These are phyloP conservation scores for Nakataea oryzae DNA, from an alignment of 2,329 filamentous ascomycete species.

Conservation along the genomic window DNA sequence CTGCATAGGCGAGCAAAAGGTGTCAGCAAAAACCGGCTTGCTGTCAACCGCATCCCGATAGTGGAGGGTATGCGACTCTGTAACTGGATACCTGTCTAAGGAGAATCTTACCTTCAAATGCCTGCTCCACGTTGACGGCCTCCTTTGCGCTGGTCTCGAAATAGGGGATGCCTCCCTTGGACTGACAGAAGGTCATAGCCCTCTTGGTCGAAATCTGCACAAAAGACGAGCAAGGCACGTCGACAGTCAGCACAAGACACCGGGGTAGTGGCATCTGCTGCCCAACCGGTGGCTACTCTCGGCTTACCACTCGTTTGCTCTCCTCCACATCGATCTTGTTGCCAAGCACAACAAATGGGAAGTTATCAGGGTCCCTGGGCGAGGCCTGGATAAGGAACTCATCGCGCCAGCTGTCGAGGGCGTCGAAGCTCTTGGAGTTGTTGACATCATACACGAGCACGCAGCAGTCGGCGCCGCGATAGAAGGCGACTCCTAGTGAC, in stretches of 20 bases:
- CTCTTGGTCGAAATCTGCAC: slow-evolving; percentile 81
- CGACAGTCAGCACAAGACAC: slow-evolving; percentile 11
- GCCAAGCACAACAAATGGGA: slow-evolving; percentile 92
- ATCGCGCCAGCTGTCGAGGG: slow-evolving; percentile 94
- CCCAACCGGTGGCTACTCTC: not conserved
- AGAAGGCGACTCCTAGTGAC: slow-evolving; percentile 93
- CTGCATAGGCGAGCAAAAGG: slow-evolving; percentile 32
- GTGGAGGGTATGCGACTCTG: no score
- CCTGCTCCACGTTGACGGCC: slow-evolving; percentile 90
- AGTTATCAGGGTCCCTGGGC: slow-evolving; percentile 91
- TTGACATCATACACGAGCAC: slow-evolving; percentile 98
- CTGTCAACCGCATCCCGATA: not conserved
- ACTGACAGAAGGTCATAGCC: slow-evolving; percentile 95
- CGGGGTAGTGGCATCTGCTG: no score
- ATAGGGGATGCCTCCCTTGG: slow-evolving; percentile 94
- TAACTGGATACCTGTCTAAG: not conserved
- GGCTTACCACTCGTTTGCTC: slow-evolving; percentile 76
- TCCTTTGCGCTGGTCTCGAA: slow-evolving; percentile 99
- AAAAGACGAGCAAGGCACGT: no score
- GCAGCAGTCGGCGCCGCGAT: slow-evolving; percentile 94
- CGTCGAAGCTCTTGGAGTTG: slow-evolving; percentile 98
- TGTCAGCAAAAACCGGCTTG: slow-evolving; percentile 2
- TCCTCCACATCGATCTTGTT: slow-evolving; percentile 99
- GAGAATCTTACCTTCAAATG: slow-evolving; percentile 48
- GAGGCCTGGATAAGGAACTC: slow-evolving; percentile 97